Base-by-base conservation (phyloP, 352 stramenopile genomes). In the Globisporangium ultimum region DNA sequence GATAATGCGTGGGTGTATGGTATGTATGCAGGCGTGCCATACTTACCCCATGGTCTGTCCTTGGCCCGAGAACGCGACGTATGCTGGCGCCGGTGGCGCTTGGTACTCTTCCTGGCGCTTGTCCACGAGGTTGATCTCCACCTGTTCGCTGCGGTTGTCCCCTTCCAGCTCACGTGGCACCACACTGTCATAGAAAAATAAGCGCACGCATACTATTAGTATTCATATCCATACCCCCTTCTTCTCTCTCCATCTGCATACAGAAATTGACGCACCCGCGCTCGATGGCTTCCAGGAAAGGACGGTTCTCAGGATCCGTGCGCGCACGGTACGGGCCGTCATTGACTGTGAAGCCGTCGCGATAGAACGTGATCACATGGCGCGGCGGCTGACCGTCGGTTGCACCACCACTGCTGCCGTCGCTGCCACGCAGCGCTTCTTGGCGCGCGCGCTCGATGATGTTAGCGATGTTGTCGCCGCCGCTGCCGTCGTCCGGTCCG, bases 61-160 rank as follows among this genome's bases (percentile, higher is more conserved):
- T 32, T 87, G 63, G 18, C 89, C 89, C 8, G 80, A 87, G 63
- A 96, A 97, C 24, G 89, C 87, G 49, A 87, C 90, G 70, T 97
- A 97, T 14, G 85, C 74, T 5, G 89, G 88, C 32, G 72, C 46
- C 0, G 77, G 70, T 7, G 82, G 80, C 22, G 79, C 69, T 49
- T 85, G 76, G 65, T 92, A 97, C 40, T 95, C 76, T 53, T 96
- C 85, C 32, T 88, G 70, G 15, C 89, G 78, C 68, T 91, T 92
- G 72, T 97, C 89, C 41, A 96, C 79, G 21, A 95, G 76, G 24
- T 67, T 87, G 57, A 94, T 92, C 48, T 92, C 82, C 28, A 94
- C 85, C 28, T 82, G 79, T 54, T 90, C 74, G 15, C 69, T 64
- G 48, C 72, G 78, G 68, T 87, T 78, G 51, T 87, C 78, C 2